phyloP scores from a whole-genome alignment of 73 alveolate genomes.

The Diophrys appendiculata region DNA sequence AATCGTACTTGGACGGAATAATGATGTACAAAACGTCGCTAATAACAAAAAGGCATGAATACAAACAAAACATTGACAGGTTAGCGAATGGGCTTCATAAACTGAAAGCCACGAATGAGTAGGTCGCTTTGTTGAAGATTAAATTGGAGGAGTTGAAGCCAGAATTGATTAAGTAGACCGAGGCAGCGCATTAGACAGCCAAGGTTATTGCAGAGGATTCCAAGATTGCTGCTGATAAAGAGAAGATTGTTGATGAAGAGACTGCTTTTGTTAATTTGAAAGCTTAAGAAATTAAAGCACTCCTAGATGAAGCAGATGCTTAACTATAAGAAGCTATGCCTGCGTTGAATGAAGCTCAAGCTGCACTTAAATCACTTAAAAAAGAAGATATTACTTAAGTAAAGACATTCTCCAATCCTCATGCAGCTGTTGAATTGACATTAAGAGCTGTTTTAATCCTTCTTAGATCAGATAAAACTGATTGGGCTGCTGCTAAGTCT shows the following conservation, averaged over 20 bases:
- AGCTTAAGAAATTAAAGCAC: constrained; percentile 58
- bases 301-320: constrained; percentile 70
- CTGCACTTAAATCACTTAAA: constrained; percentile 91
- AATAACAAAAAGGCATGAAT: constrained; percentile 81
- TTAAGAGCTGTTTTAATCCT: constrained; percentile 76
- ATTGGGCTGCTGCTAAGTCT: constrained; percentile 67
- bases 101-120: constrained; percentile 68
- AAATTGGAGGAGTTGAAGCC: constrained; percentile 64
- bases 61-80: constrained; percentile 67
- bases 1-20: constrained; percentile 73
- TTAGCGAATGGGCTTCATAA: constrained; percentile 64
- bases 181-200: constrained; percentile 85
- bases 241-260: constrained; percentile 69
- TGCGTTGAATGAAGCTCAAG: constrained; percentile 91
- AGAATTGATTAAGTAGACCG: constrained; percentile 58
- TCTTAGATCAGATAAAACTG: constrained; percentile 49
- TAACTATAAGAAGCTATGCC: constrained; percentile 97
- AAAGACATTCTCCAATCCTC: constrained; percentile 80
- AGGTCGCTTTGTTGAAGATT: constrained; percentile 61
- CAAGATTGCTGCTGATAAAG: constrained; percentile 84
- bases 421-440: constrained; percentile 76
- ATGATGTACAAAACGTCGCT: constrained; percentile 64
- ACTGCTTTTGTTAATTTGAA: constrained; percentile 67
- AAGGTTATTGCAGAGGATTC: constrained; percentile 73
- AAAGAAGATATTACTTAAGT: constrained; percentile 81